Evolutionary conservation across 2,329 filamentous ascomycete species (phyloP).

Genomic region (Fusarium sp.): DNA sequence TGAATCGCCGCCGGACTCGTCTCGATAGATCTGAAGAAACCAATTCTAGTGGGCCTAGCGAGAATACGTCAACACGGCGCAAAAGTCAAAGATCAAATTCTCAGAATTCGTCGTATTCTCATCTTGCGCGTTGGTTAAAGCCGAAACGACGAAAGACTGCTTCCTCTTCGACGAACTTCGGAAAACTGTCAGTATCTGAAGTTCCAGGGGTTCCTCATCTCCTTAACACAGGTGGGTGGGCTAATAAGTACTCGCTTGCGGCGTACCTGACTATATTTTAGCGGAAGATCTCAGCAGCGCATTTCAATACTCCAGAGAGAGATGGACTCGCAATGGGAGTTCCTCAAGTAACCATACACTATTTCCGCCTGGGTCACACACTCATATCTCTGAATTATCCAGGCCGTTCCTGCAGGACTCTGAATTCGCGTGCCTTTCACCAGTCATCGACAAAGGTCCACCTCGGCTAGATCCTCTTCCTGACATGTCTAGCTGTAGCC

Average conservation of each 20-base stretch:
- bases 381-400: not conserved
- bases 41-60: not conserved
- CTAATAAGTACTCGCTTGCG: not conserved
- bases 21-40: not conserved
- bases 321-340: slow-evolving; percentile 38
- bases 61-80: not conserved
- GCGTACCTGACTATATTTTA: not conserved
- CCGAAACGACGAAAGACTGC: slow-evolving; percentile 24
- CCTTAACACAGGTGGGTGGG: not conserved
- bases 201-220: not conserved
- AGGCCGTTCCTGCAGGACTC: not conserved
- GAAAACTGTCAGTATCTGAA: not conserved
- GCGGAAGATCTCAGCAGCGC: slow-evolving; percentile 37
- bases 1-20: slow-evolving; percentile 17
- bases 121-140: slow-evolving; percentile 18
- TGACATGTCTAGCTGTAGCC: slow-evolving; percentile 36
- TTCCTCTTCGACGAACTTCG: not conserved
- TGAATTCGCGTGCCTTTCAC: not conserved
- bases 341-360: not conserved
- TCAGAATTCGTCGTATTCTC: slow-evolving; percentile 9
- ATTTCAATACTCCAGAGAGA: slow-evolving; percentile 43
- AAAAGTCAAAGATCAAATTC: slow-evolving; percentile 6
- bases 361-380: not conserved
- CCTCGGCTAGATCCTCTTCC: slow-evolving; percentile 44
- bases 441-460: slow-evolving; percentile 16